These are phyloP conservation scores for Delonix regia DNA, from an alignment of 306 rosid genomes.

Conservation along the genomic window DNA sequence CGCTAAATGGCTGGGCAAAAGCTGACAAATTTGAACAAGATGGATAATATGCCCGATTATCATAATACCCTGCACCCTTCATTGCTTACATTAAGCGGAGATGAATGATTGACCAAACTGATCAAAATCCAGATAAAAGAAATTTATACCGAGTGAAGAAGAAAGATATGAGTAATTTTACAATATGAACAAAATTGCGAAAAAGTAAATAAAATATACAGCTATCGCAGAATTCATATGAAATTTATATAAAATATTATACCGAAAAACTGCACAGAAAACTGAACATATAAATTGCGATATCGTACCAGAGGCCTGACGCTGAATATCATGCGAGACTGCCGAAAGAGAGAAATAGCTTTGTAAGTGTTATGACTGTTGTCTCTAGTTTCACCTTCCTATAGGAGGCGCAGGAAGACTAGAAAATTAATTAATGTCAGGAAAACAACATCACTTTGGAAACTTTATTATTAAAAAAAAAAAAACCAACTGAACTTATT, in stretches of 20 bases:
- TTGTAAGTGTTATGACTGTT: conserved; percentile 26
- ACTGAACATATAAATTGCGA: neutral
- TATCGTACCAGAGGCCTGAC: conserved; percentile 36
- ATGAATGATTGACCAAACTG: conserved; percentile 35
- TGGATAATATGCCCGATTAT: conserved; percentile 51
- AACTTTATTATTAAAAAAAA: no score
- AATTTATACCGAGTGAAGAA: conserved; percentile 3
- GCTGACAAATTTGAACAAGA: conserved; percentile 74
- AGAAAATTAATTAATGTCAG: neutral
- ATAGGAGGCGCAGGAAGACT: neutral
- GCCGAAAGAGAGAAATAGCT: conserved; percentile 17
- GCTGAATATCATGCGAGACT: neutral
- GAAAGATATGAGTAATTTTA: neutral
- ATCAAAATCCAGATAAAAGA: conserved; percentile 35
- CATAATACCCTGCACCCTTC: conserved; percentile 62
- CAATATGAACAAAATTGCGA: neutral
- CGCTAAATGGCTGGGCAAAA: conserved; percentile 79
- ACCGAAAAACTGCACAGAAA: neutral
- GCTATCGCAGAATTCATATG: neutral
- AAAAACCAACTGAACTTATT: no score
- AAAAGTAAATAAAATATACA: neutral
- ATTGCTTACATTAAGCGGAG: conserved; percentile 40
- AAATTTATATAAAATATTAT: conserved; percentile 10
- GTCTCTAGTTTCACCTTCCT: conserved; percentile 35
- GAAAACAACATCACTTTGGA: neutral